Conservation (phyloP, 2,329 filamentous ascomycete genomes). For the Nigrospora oryzae region DNA sequence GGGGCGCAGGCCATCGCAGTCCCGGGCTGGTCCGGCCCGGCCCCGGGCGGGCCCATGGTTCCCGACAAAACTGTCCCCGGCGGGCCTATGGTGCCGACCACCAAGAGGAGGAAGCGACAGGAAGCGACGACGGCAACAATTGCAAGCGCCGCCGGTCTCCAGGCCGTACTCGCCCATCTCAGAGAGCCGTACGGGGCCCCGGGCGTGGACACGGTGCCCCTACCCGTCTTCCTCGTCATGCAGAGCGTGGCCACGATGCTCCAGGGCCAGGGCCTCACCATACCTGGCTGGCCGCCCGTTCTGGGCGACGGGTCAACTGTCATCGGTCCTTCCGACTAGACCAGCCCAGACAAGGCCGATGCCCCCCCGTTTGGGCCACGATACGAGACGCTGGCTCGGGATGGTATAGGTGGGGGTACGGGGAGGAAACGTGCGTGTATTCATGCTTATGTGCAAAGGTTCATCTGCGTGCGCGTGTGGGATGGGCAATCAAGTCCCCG, state of each 20-base stretch:
- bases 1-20: constrained; percentile 1
- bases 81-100: constrained; percentile 14
- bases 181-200: constrained; percentile 13
- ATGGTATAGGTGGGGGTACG: too few relatives aligned
- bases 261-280: constrained; percentile 11
- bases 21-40: constrained; percentile 8
- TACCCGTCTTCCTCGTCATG: constrained; percentile 14
- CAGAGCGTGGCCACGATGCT: constrained; percentile 14
- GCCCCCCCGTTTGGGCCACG: too few relatives aligned
- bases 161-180: constrained; percentile 9
- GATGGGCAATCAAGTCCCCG: too few relatives aligned
- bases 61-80: constrained; percentile 21
- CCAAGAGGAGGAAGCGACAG: constrained; percentile 6
- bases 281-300: constrained; percentile 15
- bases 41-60: constrained; percentile 15
- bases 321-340: constrained; percentile 9
- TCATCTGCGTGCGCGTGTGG: too few relatives aligned
- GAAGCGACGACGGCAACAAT: neutral
- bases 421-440: too few relatives aligned
- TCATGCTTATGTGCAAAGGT: too few relatives aligned
- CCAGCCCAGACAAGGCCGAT: neutral
- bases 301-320: constrained; percentile 10
- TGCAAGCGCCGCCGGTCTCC: constrained; percentile 6
- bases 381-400: too few relatives aligned
- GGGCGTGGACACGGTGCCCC: constrained; percentile 10